phyloP scores from a whole-genome alignment of 2,329 filamentous ascomycete species.

The Fusarium sp. region DNA sequence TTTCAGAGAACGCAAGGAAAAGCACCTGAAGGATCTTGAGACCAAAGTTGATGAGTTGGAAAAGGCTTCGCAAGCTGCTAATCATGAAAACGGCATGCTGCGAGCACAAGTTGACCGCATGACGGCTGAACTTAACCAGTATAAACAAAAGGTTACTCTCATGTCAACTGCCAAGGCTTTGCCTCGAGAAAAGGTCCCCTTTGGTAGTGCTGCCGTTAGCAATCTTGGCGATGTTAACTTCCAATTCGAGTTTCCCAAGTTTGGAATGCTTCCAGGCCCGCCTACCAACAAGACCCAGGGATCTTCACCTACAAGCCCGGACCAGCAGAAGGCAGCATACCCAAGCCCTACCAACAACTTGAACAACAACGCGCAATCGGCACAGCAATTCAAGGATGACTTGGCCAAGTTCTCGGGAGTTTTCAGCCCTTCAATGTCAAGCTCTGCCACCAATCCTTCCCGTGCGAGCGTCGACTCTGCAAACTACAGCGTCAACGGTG shows the following conservation, averaged over 20 bases:
- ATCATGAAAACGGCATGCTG: conserved; percentile 85
- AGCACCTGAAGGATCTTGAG: conserved; percentile 87
- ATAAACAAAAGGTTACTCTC: conserved; percentile 84
- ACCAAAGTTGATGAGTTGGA: conserved; percentile 80
- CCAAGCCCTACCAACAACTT: conserved; percentile 48
- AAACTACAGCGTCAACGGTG: conserved; percentile 59
- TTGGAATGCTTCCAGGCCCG: conserved; percentile 76
- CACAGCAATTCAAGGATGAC: conserved; percentile 57
- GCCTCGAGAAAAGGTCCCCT: conserved; percentile 53
- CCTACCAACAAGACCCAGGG: conserved; percentile 44
- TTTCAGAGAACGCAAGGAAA: conserved; percentile 95
- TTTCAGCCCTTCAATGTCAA: conserved; percentile 68
- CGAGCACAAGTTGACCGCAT: conserved; percentile 90
- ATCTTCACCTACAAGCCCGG: conserved; percentile 50
- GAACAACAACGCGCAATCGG: conserved; percentile 40
- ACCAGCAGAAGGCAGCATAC: conserved; percentile 36
- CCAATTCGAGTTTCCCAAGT: conserved; percentile 95
- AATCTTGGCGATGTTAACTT: conserved; percentile 82
- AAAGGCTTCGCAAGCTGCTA: conserved; percentile 84
- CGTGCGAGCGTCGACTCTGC: conserved; percentile 63
- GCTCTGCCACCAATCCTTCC: conserved; percentile 58
- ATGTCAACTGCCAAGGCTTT: conserved; percentile 54
- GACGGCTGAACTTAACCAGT: conserved; percentile 86
- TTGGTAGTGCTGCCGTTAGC: conserved; percentile 62
- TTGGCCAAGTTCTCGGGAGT: conserved; percentile 67